Base-by-base conservation (phyloP, 176 grass and related monocot genomes). In the Bothriochloa decipiens region DNA sequence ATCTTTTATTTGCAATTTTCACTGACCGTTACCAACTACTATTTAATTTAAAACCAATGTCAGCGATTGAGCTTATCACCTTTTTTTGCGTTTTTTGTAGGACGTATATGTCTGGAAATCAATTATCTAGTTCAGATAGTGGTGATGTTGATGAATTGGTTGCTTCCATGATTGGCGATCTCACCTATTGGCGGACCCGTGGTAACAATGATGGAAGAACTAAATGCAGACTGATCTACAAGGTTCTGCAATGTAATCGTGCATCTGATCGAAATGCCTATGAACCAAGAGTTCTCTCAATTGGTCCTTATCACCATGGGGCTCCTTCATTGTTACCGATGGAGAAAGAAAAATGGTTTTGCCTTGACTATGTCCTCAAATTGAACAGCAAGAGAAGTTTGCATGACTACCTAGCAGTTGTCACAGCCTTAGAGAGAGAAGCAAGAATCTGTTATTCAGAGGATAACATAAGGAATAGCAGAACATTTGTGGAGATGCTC, bases 291-390 rank as follows among this genome's bases (percentile, higher is more conserved):
- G 18, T 74, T 50, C n/a, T 84, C 18, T 84, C 82, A 3, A 62
- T 84, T 61, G 82, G 82, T 45, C 82, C 68, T 2, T 82, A 82
- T 47, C 20, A 72, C 41, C 47, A 29, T 43, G 46, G 82, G 0
- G 20, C 4, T n/a, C 22, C 33, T 0, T 58, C 82, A 13, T 42
- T 84, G 12, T 7, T 61, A 15, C 32, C 42, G 7, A 20, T 73
- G 46, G 82, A 84, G 18, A 84, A 84, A 9, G 82, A 74, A 42
- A 84, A 84, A 43, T 84, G 82, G 82, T 4, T 39, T 20, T 84
- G 58, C 72, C 70, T 84, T 3, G 60, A 84, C 1, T 84, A 84
- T 29, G 18, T 84, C 10, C 70, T 84, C 9, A 64, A 84, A 43
- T 27, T 84, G 47, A 84, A 76, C 7, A 0, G 58, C 8, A 39